Percentiles rank a stretch among this genome's conserved stretches.
Conservation (phyloP, 2,329 filamentous ascomycete species). For the Ceratocystis huliohia region DNA sequence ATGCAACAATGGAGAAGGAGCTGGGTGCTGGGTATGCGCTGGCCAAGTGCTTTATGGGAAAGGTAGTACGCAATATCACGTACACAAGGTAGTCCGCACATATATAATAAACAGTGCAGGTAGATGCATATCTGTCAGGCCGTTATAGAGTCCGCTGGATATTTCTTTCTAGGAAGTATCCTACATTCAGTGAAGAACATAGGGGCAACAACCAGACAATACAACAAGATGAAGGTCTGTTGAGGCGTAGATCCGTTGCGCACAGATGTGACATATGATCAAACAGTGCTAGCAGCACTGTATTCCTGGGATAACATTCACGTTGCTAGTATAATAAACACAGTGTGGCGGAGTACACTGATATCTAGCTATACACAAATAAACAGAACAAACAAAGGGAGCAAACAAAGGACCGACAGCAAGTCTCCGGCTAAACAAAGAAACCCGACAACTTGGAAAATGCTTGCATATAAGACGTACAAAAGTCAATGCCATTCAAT, state of each 20-base stretch:
- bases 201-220: background rate
- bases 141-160: too few species aligned
- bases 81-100: too few species aligned
- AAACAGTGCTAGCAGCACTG: background rate
- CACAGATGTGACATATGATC: background rate
- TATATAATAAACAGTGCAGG: too few species aligned
- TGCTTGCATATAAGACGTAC: background rate
- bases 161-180: too few species aligned
- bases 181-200: background rate
- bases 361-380: background rate
- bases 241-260: background rate
- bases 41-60: too few species aligned
- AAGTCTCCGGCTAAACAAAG: background rate
- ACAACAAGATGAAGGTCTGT: constrained; percentile 2
- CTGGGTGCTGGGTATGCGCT: too few species aligned
- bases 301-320: background rate
- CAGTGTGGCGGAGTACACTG: background rate
- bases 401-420: background rate
- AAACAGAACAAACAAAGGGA: background rate
- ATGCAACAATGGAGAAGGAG: too few species aligned
- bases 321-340: too few species aligned
- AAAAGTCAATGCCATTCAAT: background rate
- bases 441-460: background rate
- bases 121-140: too few species aligned
- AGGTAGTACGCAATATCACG: too few species aligned